Base-by-base conservation (phyloP, 129 eudicot genomes). In the Artemisia tridentata region DNA sequence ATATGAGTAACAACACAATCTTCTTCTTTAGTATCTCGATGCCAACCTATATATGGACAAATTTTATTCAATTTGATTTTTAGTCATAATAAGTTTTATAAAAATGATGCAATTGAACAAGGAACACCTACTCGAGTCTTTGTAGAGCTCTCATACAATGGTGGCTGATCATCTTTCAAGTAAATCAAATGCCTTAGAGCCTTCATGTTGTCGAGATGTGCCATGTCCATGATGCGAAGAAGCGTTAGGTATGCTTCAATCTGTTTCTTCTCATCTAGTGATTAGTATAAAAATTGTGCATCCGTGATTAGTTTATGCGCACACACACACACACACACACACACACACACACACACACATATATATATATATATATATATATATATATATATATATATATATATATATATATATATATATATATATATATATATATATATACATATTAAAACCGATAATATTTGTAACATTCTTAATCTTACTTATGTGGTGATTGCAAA, bases 151-250 rank as follows among this genome's bases (percentile, higher is more conserved):
- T 92, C 95, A 31, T 61, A 85, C 17, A 89, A 79, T 4, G 96
- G 96, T 58, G 74, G 84, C 71, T 82, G 96, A 80, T 87, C 91
- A 1, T 92, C 96, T 59, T 80, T 81, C 55, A 83, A 69, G 67
- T 80, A 82, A 47, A 89, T 83, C 84, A 92, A 75, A 47, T 83
- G 81, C 81, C 71, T 86, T 9, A 89, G 88, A 21, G 89, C 82
- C 77, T 83, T 87, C 72, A 53, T 63, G 81, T 92, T 92, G 73
- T 89, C 98, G 43, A 86, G 70, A 41, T 92, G 98, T 50, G 88
- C 62, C 54, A 84, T 80, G 46, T 81, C 92, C 69, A 89, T 82
- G 53, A 89, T 48, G 25, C 83, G 86, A 52, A 83, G 66, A 59
- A 91, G 71, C 10, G 83, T 77, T 77, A 53, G 73, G 60, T 81